Evolutionary conservation across 163 green algal genomes (phyloP).

Genomic region (Trebouxiophyceae sp.): DNA sequence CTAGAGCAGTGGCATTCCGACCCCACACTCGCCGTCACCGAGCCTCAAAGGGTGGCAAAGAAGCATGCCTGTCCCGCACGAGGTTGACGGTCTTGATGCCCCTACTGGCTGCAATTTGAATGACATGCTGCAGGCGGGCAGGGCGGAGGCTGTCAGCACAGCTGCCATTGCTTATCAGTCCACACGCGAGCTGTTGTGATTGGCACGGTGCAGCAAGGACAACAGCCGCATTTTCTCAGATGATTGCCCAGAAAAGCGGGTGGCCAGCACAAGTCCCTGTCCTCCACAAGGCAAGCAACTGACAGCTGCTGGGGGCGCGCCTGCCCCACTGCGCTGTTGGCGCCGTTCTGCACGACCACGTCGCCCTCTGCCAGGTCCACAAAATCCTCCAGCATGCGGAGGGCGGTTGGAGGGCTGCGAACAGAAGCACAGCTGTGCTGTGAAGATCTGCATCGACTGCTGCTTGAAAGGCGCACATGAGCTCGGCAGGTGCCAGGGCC

Average conservation of each 20-base stretch:
- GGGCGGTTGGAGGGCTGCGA: constrained; percentile 64
- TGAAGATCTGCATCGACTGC: neutral
- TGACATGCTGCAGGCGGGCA: constrained; percentile 51
- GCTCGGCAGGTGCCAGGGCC: neutral
- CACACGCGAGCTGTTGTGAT: neutral
- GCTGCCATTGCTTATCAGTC: too few species aligned
- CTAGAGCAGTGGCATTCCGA: neutral
- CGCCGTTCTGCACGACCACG: constrained; percentile 80
- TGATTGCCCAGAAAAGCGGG: neutral
- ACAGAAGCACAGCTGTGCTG: neutral
- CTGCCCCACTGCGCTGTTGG: constrained; percentile 74
- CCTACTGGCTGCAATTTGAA: constrained; percentile 62
- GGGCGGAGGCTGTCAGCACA: too few species aligned
- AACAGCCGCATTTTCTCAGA: neutral
- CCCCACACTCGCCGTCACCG: neutral
- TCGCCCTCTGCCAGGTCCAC: constrained; percentile 65
- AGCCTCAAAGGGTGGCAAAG: constrained; percentile 3
- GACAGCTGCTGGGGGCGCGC: too few species aligned
- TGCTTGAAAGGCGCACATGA: neutral
- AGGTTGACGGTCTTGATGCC: constrained; percentile 79
- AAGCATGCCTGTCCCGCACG: constrained; percentile 52
- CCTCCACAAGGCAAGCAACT: neutral
- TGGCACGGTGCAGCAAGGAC: neutral
- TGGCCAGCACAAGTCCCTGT: too few species aligned
- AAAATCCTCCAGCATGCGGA: constrained; percentile 77